Percentiles rank a stretch among this genome's conserved stretches.
Evolutionary conservation across 1,139 yeast genomes (phyloP).

Genomic region (Debaryomycetaceae sp.): DNA sequence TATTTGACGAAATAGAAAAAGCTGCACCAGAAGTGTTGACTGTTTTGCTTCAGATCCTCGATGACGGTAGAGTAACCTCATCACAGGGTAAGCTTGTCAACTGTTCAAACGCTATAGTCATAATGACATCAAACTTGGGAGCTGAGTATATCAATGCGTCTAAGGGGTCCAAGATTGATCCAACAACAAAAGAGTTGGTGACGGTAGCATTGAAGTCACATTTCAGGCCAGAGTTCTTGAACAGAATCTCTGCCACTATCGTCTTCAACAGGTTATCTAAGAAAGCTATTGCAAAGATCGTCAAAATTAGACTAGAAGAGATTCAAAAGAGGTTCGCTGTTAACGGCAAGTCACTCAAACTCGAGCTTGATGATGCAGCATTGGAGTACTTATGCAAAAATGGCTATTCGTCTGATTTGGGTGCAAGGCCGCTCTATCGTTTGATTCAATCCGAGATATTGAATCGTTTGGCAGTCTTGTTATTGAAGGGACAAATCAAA

Average conservation of each 20-base stretch:
- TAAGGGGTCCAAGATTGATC: slow-evolving; percentile 60
- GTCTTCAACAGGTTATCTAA: slow-evolving; percentile 89
- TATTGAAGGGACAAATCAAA: slow-evolving; percentile 79
- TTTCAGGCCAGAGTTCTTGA: slow-evolving; percentile 96
- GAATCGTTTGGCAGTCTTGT: slow-evolving; percentile 82
- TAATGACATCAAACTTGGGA: slow-evolving; percentile 97
- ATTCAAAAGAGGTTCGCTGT: slow-evolving; percentile 80
- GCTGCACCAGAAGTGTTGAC: slow-evolving; percentile 99
- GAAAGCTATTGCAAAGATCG: slow-evolving; percentile 90
- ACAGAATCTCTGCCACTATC: slow-evolving; percentile 90
- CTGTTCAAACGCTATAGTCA: slow-evolving; percentile 86
- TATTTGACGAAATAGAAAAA: slow-evolving; percentile 96
- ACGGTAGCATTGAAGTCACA: slow-evolving; percentile 84
- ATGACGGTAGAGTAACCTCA: slow-evolving; percentile 94
- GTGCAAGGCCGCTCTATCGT: slow-evolving; percentile 97
- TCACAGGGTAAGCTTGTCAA: slow-evolving; percentile 92
- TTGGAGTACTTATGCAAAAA: slow-evolving; percentile 74
- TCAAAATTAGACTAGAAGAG: slow-evolving; percentile 75
- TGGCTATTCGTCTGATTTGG: slow-evolving; percentile 91
- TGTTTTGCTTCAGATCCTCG: slow-evolving; percentile 82
- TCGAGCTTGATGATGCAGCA: slow-evolving; percentile 70
- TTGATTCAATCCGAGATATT: slow-evolving; percentile 84
- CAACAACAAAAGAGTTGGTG: slow-evolving; percentile 68
- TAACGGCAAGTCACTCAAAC: slow-evolving; percentile 72
- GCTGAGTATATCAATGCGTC: slow-evolving; percentile 82